phyloP scores from a whole-genome alignment of 345 rosid species.

The Raphanus sativus region DNA sequence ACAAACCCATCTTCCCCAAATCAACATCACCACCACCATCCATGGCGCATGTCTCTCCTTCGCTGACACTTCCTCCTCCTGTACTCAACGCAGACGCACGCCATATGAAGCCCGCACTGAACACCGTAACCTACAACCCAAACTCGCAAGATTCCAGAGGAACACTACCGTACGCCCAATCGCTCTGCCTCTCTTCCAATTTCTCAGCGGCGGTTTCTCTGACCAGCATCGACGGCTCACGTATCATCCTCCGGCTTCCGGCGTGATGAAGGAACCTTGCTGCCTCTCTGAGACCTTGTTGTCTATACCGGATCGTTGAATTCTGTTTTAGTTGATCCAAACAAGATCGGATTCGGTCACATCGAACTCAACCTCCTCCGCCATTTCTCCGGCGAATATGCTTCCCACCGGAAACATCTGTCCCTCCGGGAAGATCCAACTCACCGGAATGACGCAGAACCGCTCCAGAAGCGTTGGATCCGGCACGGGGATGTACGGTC shows the following conservation, averaged over 20 bases:
- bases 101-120: conserved; percentile 76
- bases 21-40: too few relatives aligned
- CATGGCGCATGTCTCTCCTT: conserved; percentile 34
- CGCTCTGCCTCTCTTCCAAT: conserved; percentile 44
- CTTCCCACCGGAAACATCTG: too few relatives aligned
- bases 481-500: too few relatives aligned
- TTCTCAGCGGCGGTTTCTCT: conserved; percentile 38
- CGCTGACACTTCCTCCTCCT: conserved; percentile 46
- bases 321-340: too few relatives aligned
- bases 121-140: conserved; percentile 79
- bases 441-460: too few relatives aligned
- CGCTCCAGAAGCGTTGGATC: too few relatives aligned
- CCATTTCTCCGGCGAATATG: too few relatives aligned
- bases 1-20: too few relatives aligned
- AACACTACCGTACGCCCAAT: conserved; percentile 97
- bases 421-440: too few relatives aligned
- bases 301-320: conserved; percentile 51
- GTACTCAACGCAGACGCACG: conserved; percentile 65
- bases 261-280: conserved; percentile 84
- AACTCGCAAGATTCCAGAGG: conserved; percentile 87
- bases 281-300: conserved; percentile 71
- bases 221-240: conserved; percentile 39
- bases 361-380: too few relatives aligned
- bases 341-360: too few relatives aligned
- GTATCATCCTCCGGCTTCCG: conserved; percentile 88